Evolutionary conservation across 2,329 filamentous ascomycete species (phyloP).

Genomic region (Botrytis galanthina): DNA sequence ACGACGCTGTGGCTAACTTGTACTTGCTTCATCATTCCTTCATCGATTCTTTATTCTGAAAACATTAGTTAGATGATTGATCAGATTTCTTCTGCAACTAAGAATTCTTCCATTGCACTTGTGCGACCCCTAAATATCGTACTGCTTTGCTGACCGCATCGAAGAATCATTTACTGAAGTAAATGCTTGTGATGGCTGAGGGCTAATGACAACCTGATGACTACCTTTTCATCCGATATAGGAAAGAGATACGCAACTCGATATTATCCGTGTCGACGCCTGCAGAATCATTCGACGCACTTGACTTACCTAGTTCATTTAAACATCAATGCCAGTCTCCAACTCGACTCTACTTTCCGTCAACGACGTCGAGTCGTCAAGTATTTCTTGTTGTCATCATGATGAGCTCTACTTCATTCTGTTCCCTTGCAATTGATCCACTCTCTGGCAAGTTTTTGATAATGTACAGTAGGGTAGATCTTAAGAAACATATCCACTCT

Average conservation of each 20-base stretch:
- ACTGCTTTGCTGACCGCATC: slow-evolving; percentile 19
- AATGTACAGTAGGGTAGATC: slow-evolving; percentile 4
- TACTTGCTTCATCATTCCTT: neutral
- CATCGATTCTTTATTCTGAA: neutral
- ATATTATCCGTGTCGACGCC: slow-evolving; percentile 7
- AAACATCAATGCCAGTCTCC: neutral
- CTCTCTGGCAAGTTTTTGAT: slow-evolving; percentile 9
- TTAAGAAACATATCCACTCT: slow-evolving; percentile 7
- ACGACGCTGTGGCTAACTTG: neutral
- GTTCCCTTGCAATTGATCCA: slow-evolving; percentile 6
- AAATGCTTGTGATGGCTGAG: slow-evolving; percentile 3
- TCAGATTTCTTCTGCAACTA: slow-evolving; percentile 15
- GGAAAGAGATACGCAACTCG: neutral
- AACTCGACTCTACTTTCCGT: neutral
- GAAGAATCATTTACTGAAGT: slow-evolving; percentile 2
- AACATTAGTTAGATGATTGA: neutral
- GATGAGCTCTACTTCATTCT: neutral
- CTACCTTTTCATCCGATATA: slow-evolving; percentile 15
- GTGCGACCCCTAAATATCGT: neutral
- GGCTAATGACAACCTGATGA: slow-evolving; percentile 5
- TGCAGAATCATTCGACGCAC: slow-evolving; percentile 13
- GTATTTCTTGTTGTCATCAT: neutral
- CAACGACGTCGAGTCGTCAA: neutral
- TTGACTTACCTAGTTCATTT: slow-evolving; percentile 4
- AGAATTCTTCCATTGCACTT: slow-evolving; percentile 11